Evolutionary conservation across 148 eudicot genomes (phyloP), one percentile per base, ranked within the genome.

Genomic region (Rhododendron simsii): DNA sequence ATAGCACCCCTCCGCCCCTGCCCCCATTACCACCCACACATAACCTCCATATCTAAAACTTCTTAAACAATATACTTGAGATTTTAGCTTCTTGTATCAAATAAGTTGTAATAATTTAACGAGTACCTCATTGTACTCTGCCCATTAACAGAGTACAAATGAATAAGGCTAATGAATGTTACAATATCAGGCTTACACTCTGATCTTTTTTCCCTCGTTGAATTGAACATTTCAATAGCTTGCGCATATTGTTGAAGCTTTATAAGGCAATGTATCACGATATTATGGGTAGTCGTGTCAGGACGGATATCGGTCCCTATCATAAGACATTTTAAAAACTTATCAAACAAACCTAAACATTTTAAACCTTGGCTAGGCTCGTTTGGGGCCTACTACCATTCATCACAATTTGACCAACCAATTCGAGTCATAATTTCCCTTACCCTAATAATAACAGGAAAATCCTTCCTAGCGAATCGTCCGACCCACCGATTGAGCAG

Each of bases 401-500:
- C 73, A 65, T 63, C 28, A 65, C n/a, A 23, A 65, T 65, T 65
- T 9, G 30, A 10, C 14, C 26, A n/a, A 61, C 69, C 28, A 61
- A 61, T 61, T n/a, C 20, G 7, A 61, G 3, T 30, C 45, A n/a
- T 26, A 13, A 15, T 28, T 35, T 10, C 26, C 33, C 33, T 78
- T 61, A 92, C 98, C 95, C 90, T 92, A 11, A 96, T 93, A 67
- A 95, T 94, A 88, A 94, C 37, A 23, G 96, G 93, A 39, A 89
- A 95, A 80, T 95, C 95, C 91, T 95, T 96, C 73, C 93, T 88
- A 81, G 98, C 87, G 84, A 96, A 96, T 71, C 96, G 87, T 16
- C 99, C 98, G 82, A 93, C 94, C 99, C 99, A 96, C n/a, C 90
- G 90, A 88, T 96, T 96, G 81, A 96, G 89, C 84, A 95, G 86